A percentile compares a stretch with the other conserved stretches of the same genome.
Conservation (phyloP, 108 stramenopile species). For the Nitzschia sp. region DNA sequence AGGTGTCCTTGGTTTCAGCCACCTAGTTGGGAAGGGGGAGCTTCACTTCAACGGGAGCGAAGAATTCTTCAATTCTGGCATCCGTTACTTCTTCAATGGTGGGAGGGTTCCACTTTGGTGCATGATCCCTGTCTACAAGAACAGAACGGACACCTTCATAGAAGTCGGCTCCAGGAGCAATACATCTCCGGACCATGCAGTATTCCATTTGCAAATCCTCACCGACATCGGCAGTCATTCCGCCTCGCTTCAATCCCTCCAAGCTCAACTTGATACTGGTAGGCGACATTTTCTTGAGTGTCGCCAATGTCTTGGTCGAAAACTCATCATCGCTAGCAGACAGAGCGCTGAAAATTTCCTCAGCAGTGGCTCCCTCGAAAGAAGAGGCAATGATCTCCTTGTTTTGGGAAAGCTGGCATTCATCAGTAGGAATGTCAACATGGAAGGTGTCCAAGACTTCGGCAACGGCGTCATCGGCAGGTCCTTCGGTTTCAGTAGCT, state of each 20-base stretch:
- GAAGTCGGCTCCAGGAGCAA: slow-evolving; percentile 71
- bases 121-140: slow-evolving; percentile 90
- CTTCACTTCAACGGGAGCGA: slow-evolving; percentile 59
- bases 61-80: slow-evolving; percentile 57
- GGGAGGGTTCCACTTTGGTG: slow-evolving; percentile 82
- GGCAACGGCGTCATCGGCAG: slow-evolving; percentile 10
- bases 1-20: too few species aligned
- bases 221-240: slow-evolving; percentile 31
- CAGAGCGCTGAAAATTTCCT: slow-evolving; percentile 58
- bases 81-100: slow-evolving; percentile 55
- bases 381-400: slow-evolving; percentile 49
- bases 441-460: slow-evolving; percentile 27
- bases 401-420: slow-evolving; percentile 47
- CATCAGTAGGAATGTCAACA: slow-evolving; percentile 40
- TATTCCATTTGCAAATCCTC: slow-evolving; percentile 84
- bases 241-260: slow-evolving; percentile 73
- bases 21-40: slow-evolving; percentile 17
- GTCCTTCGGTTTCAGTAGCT: slow-evolving; percentile 23
- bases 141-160: slow-evolving; percentile 95
- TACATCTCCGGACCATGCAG: slow-evolving; percentile 65
- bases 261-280: slow-evolving; percentile 74
- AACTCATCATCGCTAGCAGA: slow-evolving; percentile 45
- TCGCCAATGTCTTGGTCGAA: slow-evolving; percentile 52
- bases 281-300: slow-evolving; percentile 75
- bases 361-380: slow-evolving; percentile 47